phyloP scores from a whole-genome alignment of 352 stramenopile species.

The Plasmopara muralis region DNA sequence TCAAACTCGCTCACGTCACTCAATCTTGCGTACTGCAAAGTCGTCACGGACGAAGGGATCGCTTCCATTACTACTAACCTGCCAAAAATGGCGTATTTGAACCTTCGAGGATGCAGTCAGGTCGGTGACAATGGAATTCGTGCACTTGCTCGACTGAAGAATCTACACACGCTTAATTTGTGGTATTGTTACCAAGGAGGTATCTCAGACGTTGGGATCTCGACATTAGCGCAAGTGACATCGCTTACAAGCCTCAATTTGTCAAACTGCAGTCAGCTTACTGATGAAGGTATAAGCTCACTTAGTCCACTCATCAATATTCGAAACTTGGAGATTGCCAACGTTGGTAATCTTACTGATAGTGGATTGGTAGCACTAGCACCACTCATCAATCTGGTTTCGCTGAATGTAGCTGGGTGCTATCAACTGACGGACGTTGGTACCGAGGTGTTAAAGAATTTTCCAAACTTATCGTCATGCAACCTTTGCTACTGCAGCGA shows the following conservation, averaged over 20 bases:
- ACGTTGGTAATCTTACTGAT: conserved; percentile 69
- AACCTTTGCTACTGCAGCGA: conserved; percentile 84
- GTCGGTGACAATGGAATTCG: conserved; percentile 50
- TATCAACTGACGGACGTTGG: too few relatives aligned
- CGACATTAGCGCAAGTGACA: conserved; percentile 33
- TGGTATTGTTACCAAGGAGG: too few relatives aligned
- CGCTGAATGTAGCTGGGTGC: too few relatives aligned
- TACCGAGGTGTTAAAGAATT: too few relatives aligned
- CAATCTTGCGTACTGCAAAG: too few relatives aligned
- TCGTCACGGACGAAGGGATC: too few relatives aligned
- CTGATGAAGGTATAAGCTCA: conserved; percentile 43
- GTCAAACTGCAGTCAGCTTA: conserved; percentile 76
- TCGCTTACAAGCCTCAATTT: conserved; percentile 68
- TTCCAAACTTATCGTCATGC: conserved; percentile 20
- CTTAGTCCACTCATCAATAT: conserved; percentile 53
- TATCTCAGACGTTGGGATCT: conserved; percentile 58
- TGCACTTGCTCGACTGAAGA: conserved; percentile 29
- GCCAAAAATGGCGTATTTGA: conserved; percentile 31
- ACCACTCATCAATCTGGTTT: conserved; percentile 28
- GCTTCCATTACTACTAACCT: too few relatives aligned
- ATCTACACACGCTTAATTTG: conserved; percentile 22
- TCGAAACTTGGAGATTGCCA: conserved; percentile 63
- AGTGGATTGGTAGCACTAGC: conserved; percentile 42
- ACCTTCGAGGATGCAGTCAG: conserved; percentile 51
- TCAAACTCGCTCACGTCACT: too few relatives aligned